Base-by-base conservation (phyloP, 2,329 filamentous ascomycete genomes). In the Neocucurbitaria cava region DNA sequence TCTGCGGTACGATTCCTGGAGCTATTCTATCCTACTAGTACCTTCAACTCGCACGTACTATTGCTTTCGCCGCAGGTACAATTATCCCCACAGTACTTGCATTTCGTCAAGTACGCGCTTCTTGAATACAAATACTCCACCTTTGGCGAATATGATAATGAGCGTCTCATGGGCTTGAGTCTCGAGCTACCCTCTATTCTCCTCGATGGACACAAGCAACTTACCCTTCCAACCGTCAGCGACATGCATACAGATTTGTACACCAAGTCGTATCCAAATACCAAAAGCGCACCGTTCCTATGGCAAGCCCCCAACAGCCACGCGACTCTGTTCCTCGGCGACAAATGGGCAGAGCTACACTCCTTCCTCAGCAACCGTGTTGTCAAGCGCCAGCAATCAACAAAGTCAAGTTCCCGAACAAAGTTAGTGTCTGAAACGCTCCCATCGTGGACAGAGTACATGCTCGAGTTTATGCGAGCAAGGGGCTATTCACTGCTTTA, bases 291-390 rank as follows among this genome's bases (percentile, higher is more conserved):
- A 0, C 82, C 89, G 0, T 96, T 96, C 67, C 79, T 96, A 8
- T 96, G 92, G 88, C 90, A 96, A 75, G 86, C 88, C 2, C 93
- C 94, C 5, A 90, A 87, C 61, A 91, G 89, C 68, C 89, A 95
- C 59, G 93, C 94, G 0, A 85, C 88, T 10, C 81, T 99, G 9
- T 89, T 94, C 71, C 87, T 95, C 51, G 92, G 93, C 39, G 86
- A 92, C 43, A 92, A 89, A 69, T 99, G 95, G 95, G 79, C 85
- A 11, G 91, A 96, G 64, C 83, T 96, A 9, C 92, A 97, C 71
- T 84, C 87, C 10, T 95, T 96, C 64, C 83, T 96, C 2, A 85
- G 89, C 10, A 82, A 84, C 43, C 80, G 87, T 6, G 77, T 93
- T 9, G 62, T 71, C 13, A 68, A 72, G 72, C 57, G 62, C 42